phyloP scores from a whole-genome alignment of 192 early-diverging fungal species.

The Coemansia sp. region DNA sequence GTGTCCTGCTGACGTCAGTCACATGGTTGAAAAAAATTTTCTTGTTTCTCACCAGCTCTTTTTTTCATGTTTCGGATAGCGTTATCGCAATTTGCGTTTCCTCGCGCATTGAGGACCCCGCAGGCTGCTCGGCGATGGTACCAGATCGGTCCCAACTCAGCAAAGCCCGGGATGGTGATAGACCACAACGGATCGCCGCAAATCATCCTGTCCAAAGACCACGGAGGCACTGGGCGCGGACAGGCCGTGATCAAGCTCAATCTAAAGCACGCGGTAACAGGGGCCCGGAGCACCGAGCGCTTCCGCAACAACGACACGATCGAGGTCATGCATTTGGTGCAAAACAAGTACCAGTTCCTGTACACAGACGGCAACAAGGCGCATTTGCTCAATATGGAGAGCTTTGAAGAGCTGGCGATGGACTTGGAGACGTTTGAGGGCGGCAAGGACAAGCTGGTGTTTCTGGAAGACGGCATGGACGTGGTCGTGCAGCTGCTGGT shows the following conservation, averaged over 20 bases:
- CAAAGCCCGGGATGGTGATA: slow-evolving; percentile 67
- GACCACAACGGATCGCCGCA: slow-evolving; percentile 64
- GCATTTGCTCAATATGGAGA: slow-evolving; percentile 67
- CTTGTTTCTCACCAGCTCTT: no score
- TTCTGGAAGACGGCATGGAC: slow-evolving; percentile 55
- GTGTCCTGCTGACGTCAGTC: slow-evolving; percentile 5
- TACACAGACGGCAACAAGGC: slow-evolving; percentile 63
- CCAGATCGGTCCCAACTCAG: slow-evolving; percentile 38
- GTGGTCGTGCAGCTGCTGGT: slow-evolving; percentile 61
- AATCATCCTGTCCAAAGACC: slow-evolving; percentile 63
- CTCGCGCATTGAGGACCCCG: not conserved
- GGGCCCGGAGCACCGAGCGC: slow-evolving; percentile 60
- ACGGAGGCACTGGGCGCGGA: slow-evolving; percentile 67
- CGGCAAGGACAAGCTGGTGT: slow-evolving; percentile 45
- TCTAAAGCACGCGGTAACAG: slow-evolving; percentile 64
- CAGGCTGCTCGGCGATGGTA: slow-evolving; percentile 23
- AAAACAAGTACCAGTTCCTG: slow-evolving; percentile 68
- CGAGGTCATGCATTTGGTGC: slow-evolving; percentile 68
- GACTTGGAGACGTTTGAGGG: slow-evolving; percentile 59
- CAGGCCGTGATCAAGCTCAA: slow-evolving; percentile 68
- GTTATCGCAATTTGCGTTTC: no score
- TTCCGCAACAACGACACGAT: slow-evolving; percentile 68
- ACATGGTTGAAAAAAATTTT: no score
- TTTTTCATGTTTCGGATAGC: no score
- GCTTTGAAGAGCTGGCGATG: slow-evolving; percentile 70